phyloP scores from a whole-genome alignment of 2,329 filamentous ascomycete genomes.

The Verticillium nubilum region DNA sequence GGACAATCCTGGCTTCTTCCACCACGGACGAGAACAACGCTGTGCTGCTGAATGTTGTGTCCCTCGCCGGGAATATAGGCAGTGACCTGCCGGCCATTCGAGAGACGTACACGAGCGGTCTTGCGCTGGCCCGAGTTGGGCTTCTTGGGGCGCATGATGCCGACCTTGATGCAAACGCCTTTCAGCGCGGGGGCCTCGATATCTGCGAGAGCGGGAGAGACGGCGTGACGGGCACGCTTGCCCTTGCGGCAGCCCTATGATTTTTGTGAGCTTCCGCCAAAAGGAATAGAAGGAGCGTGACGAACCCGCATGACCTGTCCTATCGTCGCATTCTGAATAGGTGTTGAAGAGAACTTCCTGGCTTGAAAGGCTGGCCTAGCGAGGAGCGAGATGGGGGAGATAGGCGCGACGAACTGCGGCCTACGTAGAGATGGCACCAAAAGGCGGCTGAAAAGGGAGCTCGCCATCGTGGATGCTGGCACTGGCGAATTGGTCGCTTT shows the following conservation, averaged over 20 bases:
- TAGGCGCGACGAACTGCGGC: conserved; percentile 9
- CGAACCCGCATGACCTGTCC: conserved; percentile 64
- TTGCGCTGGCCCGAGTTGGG: conserved; percentile 97
- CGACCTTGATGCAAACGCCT: conserved; percentile 92
- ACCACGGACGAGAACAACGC: conserved; percentile 90
- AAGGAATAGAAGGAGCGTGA: not conserved
- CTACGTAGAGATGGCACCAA: conserved; percentile 22
- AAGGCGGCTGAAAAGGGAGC: conserved; percentile 26
- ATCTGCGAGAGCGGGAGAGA: conserved; percentile 75
- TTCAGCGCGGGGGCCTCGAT: conserved; percentile 76
- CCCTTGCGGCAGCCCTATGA: conserved; percentile 65
- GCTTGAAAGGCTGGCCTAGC: conserved; percentile 12
- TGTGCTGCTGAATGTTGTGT: conserved; percentile 98
- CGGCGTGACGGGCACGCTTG: conserved; percentile 77
- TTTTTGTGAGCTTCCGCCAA: not conserved
- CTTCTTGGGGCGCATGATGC: conserved; percentile 94
- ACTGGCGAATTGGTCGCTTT: not conserved
- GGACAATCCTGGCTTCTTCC: conserved; percentile 95
- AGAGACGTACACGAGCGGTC: conserved; percentile 85
- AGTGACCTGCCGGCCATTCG: conserved; percentile 79
- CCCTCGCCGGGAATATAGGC: conserved; percentile 97
- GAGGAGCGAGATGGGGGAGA: conserved; percentile 13
- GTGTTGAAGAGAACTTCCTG: conserved; percentile 54
- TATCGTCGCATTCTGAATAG: conserved; percentile 55
- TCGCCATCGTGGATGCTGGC: conserved; percentile 19